Base-by-base conservation (phyloP, 345 rosid genomes). In the Noccaea caerulescens region DNA sequence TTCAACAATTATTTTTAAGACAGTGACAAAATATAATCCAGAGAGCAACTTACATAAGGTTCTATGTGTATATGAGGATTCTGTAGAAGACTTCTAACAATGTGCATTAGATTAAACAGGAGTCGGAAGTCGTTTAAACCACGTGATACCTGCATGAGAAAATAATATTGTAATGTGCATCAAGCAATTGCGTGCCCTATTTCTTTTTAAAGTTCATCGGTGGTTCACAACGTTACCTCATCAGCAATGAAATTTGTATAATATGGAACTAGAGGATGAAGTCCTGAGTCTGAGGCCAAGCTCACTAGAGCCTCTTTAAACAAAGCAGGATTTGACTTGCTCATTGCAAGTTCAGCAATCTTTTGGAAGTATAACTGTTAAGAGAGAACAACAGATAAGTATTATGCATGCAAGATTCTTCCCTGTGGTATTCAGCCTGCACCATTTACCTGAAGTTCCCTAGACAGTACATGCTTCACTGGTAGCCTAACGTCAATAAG, bases 231-330 rank as follows among this genome's bases (percentile, higher is more conserved):
- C 18, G 73, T 79, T 82, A 94, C 99, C 99, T 94, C 98, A 75
- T 94, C 96, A 76, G 93, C 88, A 51, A 91, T 73, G 72, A 94
- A 94, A 80, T 77, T 85, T 63, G 97, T 91, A 77, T 91, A 94
- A 82, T 94, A 94, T 54, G 99, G 99, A 82, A 91, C 90, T 71
- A 94, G 70, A n/a, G 96, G 97, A 83, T 94, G 99, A 63, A 91
- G 88, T 63, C 99, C 99, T 6, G 98, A 88, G 82, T 91, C 98
- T 32, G 96, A 89, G 43, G 99, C 87, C 82, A 94, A 81, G 79
- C 99, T 94, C 76, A 79, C 84, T 82, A 94, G 84, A 33, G 96
- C 99, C 82, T 91, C 85, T 81, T 89, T 91, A 75, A 91, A 91
- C 59, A 91, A 92, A 53, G 51, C 62, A 58, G 95, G 80, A 73